A percentile compares a stretch with the other conserved stretches of the same genome.
Evolutionary conservation across 2,329 filamentous ascomycete species (phyloP).

Genomic region (Pseudovirgaria hyperparasitica): DNA sequence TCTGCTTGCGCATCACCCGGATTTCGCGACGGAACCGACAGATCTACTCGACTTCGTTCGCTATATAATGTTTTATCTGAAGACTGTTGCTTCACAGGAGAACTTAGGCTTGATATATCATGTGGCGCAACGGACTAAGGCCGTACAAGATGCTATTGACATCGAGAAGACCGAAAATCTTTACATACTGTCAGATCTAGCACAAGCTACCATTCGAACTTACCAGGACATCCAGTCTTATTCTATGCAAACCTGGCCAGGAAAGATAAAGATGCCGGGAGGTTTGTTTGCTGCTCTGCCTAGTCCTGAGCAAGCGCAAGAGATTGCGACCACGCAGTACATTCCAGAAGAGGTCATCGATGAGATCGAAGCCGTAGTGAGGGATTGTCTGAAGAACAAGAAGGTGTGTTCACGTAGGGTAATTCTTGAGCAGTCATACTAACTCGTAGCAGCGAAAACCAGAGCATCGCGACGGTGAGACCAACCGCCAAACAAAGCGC

Average conservation of each 20-base stretch:
- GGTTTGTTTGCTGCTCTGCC: conserved; percentile 66
- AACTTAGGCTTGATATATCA: conserved; percentile 85
- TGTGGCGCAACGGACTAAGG: conserved; percentile 85
- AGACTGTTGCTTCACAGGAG: conserved; percentile 67
- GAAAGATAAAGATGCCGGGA: conserved; percentile 67
- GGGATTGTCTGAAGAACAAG: conserved; percentile 51
- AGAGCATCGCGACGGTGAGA: conserved; percentile 11
- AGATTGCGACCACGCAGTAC: conserved; percentile 77
- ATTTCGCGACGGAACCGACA: conserved; percentile 56
- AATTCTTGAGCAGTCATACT: conserved; percentile 10
- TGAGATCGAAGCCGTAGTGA: conserved; percentile 64
- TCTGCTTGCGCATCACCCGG: conserved; percentile 83
- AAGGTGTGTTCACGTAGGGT: conserved; percentile 19
- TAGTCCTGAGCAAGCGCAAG: conserved; percentile 65
- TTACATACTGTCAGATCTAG: conserved; percentile 78
- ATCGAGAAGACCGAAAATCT: conserved; percentile 51
- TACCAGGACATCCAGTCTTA: conserved; percentile 81
- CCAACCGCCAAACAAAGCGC: conserved; percentile 21
- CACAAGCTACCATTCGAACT: conserved; percentile 67
- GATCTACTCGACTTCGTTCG: conserved; percentile 65
- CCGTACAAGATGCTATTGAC: conserved; percentile 67
- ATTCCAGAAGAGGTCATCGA: conserved; percentile 64
- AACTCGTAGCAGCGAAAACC: conserved; percentile 9
- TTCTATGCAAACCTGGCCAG: conserved; percentile 71
- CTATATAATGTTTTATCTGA: conserved; percentile 84